A percentile compares a stretch with the other conserved stretches of the same genome.
These are phyloP conservation scores for Nicotiana knightiana DNA, from an alignment of 257 asterid species.

Conservation along the genomic window DNA sequence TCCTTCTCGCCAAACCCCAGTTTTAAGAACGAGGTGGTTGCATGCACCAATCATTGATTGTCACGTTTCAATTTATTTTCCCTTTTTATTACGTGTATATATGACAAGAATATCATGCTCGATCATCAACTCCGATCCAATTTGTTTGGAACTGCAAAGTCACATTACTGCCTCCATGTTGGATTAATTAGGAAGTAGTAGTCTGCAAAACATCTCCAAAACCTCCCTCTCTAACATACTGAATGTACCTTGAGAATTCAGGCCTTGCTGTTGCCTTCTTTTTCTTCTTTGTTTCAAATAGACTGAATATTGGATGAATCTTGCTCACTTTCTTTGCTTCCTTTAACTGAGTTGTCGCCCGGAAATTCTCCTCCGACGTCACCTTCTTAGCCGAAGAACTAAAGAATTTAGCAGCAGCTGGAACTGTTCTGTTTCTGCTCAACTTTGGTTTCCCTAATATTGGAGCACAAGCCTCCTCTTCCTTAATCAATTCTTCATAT, in stretches of 20 bases:
- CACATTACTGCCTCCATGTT: background rate
- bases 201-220: background rate
- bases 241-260: slow-evolving; percentile 15
- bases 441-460: background rate
- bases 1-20: too few relatives aligned
- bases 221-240: slow-evolving; percentile 17
- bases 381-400: slow-evolving; percentile 8
- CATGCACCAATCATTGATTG: too few relatives aligned
- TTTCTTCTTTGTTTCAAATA: background rate
- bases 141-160: too few relatives aligned
- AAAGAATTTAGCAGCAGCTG: slow-evolving; percentile 9
- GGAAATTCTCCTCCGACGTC: background rate
- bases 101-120: too few relatives aligned
- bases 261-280: slow-evolving; percentile 15
- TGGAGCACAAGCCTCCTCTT: background rate
- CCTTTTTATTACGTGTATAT: too few relatives aligned
- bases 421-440: slow-evolving; percentile 7
- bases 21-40: too few relatives aligned
- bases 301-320: slow-evolving; percentile 22
- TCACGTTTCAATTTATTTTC: too few relatives aligned
- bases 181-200: slow-evolving; percentile 14
- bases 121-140: too few relatives aligned
- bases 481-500: slow-evolving; percentile 36
- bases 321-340: slow-evolving; percentile 16
- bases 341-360: background rate